Evolutionary conservation across 1,284 basidiomycete genomes (phyloP).

Genomic region (Cryptococcus sp.): DNA sequence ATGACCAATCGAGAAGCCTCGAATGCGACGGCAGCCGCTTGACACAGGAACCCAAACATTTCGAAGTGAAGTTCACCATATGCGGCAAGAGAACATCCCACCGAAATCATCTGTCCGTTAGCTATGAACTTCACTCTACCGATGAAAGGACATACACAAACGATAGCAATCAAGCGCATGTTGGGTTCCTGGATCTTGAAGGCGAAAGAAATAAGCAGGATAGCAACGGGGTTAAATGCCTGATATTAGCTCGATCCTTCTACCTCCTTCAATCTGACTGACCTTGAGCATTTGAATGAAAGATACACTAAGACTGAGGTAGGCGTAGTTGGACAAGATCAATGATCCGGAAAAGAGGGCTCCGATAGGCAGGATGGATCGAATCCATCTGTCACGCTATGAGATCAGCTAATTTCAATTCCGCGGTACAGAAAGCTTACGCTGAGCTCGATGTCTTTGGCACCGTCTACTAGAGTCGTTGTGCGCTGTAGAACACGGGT

Average conservation of each 20-base stretch:
- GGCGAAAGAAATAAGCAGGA: constrained; percentile 88
- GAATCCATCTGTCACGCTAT: constrained; percentile 68
- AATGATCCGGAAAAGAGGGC: constrained; percentile 85
- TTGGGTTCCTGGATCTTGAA: constrained; percentile 86
- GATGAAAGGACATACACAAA: constrained; percentile 50
- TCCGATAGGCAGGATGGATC: constrained; percentile 89
- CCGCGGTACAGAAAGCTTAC: constrained; percentile 29
- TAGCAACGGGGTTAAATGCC: constrained; percentile 96
- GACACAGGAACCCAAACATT: constrained; percentile 77
- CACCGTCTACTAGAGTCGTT: constrained; percentile 81
- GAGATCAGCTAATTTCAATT: background rate
- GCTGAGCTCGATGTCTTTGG: constrained; percentile 80
- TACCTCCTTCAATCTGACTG: constrained; percentile 8
- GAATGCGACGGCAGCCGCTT: constrained; percentile 68
- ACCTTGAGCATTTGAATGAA: constrained; percentile 99
- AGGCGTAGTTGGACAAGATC: constrained; percentile 90
- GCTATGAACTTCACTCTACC: background rate
- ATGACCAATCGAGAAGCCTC: constrained; percentile 72
- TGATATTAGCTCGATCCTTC: constrained; percentile 35
- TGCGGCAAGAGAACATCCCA: constrained; percentile 69
- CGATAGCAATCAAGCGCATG: constrained; percentile 72
- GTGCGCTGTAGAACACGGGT: constrained; percentile 85
- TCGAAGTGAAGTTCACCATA: constrained; percentile 85
- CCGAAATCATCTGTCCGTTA: constrained; percentile 66
- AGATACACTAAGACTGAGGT: constrained; percentile 82